phyloP scores from a whole-genome alignment of 1,284 basidiomycete species.

The Marasmius fiardii region DNA sequence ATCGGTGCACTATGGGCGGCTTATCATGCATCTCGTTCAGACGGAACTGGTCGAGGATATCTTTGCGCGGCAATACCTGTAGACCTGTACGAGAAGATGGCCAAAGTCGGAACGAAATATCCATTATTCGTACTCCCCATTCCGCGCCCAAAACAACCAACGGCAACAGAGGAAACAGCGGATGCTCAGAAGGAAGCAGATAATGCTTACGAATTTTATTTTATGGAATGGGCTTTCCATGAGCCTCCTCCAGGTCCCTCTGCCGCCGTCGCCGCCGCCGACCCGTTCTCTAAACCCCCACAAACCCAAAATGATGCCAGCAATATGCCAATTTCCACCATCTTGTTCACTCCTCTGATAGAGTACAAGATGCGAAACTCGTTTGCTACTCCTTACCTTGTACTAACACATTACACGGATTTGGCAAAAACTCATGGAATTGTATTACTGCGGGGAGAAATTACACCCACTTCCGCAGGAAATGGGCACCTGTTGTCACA shows the following conservation, averaged over 20 bases:
- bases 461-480: constrained; percentile 64
- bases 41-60: constrained; percentile 77
- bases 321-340: constrained; percentile 59
- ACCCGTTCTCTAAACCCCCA: constrained; percentile 38
- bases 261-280: constrained; percentile 24
- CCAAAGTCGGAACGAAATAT: constrained; percentile 57
- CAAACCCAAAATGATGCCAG: constrained; percentile 18
- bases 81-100: constrained; percentile 72
- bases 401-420: constrained; percentile 92
- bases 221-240: constrained; percentile 85
- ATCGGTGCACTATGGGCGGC: constrained; percentile 85
- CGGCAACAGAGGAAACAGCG: constrained; percentile 20
- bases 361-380: constrained; percentile 90
- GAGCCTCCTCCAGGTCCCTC: constrained; percentile 54
- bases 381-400: constrained; percentile 90
- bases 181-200: constrained; percentile 31
- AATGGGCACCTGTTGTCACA: constrained; percentile 64
- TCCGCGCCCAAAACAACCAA: constrained; percentile 41
- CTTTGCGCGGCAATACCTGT: constrained; percentile 79
- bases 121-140: constrained; percentile 81
- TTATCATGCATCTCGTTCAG: constrained; percentile 77
- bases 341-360: constrained; percentile 91
- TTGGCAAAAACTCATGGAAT: constrained; percentile 76
- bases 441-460: constrained; percentile 90
- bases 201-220: constrained; percentile 81